phyloP scores from a whole-genome alignment of 2,329 filamentous ascomycete genomes.

The Colletotrichum sp. region DNA sequence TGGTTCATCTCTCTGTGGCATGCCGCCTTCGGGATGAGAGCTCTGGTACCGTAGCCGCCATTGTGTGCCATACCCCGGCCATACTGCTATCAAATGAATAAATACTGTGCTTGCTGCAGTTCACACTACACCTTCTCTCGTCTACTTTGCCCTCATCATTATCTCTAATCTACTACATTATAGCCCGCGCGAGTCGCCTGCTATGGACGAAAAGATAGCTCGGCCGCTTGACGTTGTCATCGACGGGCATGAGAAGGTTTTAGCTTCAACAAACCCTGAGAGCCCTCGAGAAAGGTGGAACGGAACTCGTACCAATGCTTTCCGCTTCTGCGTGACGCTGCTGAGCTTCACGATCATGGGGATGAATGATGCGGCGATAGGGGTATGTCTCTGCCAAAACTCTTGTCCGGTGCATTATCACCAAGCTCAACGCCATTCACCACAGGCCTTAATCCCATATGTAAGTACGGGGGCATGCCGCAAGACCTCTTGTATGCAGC shows the following conservation, averaged over 20 bases:
- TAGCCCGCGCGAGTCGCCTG: background rate
- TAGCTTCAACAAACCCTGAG: background rate
- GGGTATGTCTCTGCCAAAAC: conserved; percentile 51
- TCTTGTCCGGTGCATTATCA: background rate
- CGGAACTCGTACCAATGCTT: conserved; percentile 59
- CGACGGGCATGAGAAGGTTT: background rate
- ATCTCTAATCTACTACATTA: background rate
- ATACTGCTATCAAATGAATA: background rate
- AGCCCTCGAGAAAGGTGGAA: conserved; percentile 65
- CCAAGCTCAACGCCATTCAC: background rate
- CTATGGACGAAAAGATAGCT: background rate
- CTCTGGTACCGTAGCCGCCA: background rate
- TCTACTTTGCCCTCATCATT: background rate
- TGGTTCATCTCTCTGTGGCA: background rate
- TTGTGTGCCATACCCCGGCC: background rate
- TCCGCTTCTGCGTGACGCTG: conserved; percentile 62
- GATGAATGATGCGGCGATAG: conserved; percentile 70
- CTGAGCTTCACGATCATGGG: conserved; percentile 70
- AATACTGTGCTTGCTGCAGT: background rate
- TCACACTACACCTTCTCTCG: background rate
- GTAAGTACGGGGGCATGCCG: background rate
- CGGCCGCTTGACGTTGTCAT: background rate
- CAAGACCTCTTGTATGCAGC: background rate
- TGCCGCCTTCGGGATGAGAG: background rate
- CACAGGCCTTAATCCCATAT: background rate